Evolutionary conservation across 1,139 yeast species (phyloP).

Genomic region (Lodderomyces margitis): DNA sequence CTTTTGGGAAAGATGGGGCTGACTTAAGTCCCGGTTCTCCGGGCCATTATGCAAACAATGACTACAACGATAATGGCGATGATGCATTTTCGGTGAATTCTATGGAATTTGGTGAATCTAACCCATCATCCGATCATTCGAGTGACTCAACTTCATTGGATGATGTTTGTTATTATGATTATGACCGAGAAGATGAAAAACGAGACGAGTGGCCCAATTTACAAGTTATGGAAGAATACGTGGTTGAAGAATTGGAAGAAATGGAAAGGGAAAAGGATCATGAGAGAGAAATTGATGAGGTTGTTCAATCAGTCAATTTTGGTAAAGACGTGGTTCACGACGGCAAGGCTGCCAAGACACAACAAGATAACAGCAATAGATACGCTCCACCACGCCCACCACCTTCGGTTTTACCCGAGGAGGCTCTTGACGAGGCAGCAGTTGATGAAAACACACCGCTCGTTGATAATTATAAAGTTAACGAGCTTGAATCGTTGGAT

Average conservation of each 20-base stretch:
- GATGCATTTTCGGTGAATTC: slow-evolving; percentile 28
- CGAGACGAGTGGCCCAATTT: slow-evolving; percentile 75
- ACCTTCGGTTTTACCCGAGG: not conserved
- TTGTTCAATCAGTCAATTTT: slow-evolving; percentile 24
- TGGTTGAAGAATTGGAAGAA: slow-evolving; percentile 54
- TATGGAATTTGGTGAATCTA: slow-evolving; percentile 53
- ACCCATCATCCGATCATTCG: slow-evolving; percentile 71
- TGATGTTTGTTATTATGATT: slow-evolving; percentile 82
- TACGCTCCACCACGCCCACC: slow-evolving; percentile 2
- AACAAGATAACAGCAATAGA: not conserved
- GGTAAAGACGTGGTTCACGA: slow-evolving; percentile 21
- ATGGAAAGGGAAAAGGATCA: slow-evolving; percentile 12
- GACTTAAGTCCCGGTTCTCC: slow-evolving; percentile 7
- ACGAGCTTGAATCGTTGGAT: slow-evolving; percentile 60
- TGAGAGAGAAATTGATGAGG: slow-evolving; percentile 5
- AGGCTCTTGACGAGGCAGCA: slow-evolving; percentile 1
- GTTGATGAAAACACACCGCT: slow-evolving; percentile 27
- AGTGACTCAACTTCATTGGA: slow-evolving; percentile 73
- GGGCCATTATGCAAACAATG: slow-evolving; percentile 1
- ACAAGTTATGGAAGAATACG: slow-evolving; percentile 68
- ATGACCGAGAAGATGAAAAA: slow-evolving; percentile 30
- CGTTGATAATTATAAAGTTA: slow-evolving; percentile 44
- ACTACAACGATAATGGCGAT: slow-evolving; percentile 15
- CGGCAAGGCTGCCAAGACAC: not conserved
- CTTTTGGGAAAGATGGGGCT: slow-evolving; percentile 7